Evolutionary conservation across 176 grass and related monocot species (phyloP).

Genomic region (Phragmites australis): DNA sequence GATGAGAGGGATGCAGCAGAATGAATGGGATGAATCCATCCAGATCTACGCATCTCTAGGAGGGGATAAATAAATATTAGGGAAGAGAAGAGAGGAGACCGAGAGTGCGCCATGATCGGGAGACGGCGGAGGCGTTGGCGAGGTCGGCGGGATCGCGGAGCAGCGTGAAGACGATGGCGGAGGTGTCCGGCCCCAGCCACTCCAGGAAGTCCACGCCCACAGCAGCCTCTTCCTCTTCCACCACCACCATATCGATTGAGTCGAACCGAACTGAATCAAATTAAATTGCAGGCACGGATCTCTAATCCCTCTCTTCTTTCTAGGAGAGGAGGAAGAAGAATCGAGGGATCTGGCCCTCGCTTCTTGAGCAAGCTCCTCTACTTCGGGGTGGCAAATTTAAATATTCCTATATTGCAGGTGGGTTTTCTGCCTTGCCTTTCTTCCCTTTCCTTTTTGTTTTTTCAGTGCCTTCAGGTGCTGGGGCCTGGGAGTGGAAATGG

Average conservation of each 20-base stretch:
- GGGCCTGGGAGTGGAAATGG: no score
- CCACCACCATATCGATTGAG: not conserved
- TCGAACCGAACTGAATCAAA: no score
- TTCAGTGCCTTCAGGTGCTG: no score
- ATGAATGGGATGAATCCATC: not conserved
- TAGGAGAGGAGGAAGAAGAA: not conserved
- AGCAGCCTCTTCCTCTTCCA: not conserved
- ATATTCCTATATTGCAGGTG: no score
- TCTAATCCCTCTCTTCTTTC: not conserved
- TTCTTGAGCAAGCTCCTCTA: no score
- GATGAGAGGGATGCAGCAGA: no score
- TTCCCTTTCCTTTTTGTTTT: no score
- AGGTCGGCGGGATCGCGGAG: slow-evolving; percentile 58
- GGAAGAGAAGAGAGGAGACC: not conserved
- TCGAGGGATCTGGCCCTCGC: no score
- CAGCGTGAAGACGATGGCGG: slow-evolving; percentile 42
- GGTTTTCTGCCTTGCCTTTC: no score
- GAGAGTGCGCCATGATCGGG: slow-evolving; percentile 64
- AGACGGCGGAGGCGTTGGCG: slow-evolving; percentile 55
- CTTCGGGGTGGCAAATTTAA: no score
- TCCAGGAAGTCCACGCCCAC: slow-evolving; percentile 50
- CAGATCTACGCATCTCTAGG: not conserved
- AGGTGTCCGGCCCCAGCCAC: slow-evolving; percentile 48
- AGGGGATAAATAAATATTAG: not conserved
- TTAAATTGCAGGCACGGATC: not conserved